Percentiles rank a stretch among this genome's conserved stretches.
These are phyloP conservation scores for Pythium sukuiense DNA, from an alignment of 352 stramenopile genomes.

Conservation along the genomic window DNA sequence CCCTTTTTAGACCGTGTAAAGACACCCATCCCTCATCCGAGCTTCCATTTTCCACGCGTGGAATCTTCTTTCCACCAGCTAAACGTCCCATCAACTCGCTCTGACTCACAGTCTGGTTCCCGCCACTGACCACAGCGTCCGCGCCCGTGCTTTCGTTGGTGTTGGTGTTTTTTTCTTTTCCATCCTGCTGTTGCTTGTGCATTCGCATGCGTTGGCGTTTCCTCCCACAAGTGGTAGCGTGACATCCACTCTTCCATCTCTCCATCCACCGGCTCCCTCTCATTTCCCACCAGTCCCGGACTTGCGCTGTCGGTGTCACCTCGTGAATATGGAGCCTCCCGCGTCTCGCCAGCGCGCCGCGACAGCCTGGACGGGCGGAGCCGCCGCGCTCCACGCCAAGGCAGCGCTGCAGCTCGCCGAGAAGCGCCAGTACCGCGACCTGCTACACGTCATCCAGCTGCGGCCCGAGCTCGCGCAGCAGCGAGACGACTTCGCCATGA, in stretches of 20 bases:
- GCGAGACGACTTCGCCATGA: constrained; percentile 34
- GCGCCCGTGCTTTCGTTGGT: not conserved
- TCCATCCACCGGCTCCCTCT: not conserved
- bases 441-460: constrained; percentile 25
- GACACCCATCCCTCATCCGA: not conserved
- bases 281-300: not conserved
- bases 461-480: constrained; percentile 19
- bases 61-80: constrained; percentile 1
- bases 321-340: constrained; percentile 13
- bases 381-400: constrained; percentile 11
- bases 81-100: not conserved
- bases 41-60: not conserved
- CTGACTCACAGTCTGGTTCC: constrained; percentile 5
- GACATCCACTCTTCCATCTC: not conserved
- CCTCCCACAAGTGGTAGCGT: not conserved
- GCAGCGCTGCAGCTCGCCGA: constrained; percentile 26
- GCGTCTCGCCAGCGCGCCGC: constrained; percentile 14
- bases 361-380: constrained; percentile 6
- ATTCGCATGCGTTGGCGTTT: not conserved
- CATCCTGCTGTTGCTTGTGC: not conserved
- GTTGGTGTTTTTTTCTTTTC: not conserved
- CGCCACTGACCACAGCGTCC: not conserved
- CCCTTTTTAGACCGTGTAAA: not conserved
- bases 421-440: constrained; percentile 23
- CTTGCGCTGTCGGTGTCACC: constrained; percentile 2